Evolutionary conservation across 1,139 yeast genomes (phyloP).

Genomic region (Blastobotrys arbuscula): DNA sequence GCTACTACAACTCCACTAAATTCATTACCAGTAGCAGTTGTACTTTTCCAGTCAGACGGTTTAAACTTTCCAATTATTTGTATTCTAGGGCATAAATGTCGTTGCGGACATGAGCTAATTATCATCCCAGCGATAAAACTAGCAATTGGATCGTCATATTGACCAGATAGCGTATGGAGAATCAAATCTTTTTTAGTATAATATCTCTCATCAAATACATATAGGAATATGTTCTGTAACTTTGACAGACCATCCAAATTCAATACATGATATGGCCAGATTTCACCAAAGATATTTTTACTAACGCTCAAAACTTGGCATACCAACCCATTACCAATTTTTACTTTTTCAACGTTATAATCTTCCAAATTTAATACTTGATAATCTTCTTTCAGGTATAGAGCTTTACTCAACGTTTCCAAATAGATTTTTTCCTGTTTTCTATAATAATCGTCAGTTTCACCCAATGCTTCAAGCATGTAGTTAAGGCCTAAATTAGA

Average conservation of each 20-base stretch:
- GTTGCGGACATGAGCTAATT: background rate
- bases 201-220: background rate
- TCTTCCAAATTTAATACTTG: background rate
- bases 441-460: background rate
- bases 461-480: background rate
- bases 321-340: background rate
- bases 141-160: background rate
- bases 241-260: background rate
- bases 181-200: background rate
- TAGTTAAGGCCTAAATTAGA: too few species aligned
- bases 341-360: background rate
- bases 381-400: background rate
- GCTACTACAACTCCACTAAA: background rate
- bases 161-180: background rate
- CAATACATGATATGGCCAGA: background rate
- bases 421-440: background rate
- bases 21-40: background rate
- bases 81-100: background rate
- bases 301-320: background rate
- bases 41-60: background rate
- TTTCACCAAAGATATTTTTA: background rate
- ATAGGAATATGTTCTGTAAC: background rate
- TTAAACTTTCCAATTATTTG: background rate
- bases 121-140: background rate
- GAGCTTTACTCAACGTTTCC: background rate